phyloP scores from a whole-genome alignment of 768 basidiomycete species.

The Phlebiopsis gigantea region DNA sequence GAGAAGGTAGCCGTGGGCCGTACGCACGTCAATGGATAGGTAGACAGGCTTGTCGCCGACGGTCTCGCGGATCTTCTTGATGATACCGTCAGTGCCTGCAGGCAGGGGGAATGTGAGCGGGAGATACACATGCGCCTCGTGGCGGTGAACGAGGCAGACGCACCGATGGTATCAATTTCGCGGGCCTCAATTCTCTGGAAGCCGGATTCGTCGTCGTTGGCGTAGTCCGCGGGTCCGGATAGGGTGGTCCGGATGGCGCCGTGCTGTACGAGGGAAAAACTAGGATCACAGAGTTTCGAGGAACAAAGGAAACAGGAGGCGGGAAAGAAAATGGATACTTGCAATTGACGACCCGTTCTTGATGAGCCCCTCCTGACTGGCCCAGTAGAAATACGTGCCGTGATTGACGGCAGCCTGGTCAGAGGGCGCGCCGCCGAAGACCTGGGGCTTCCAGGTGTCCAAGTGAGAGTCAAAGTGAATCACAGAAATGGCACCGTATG shows the following conservation, averaged over 20 bases:
- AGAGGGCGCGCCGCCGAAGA: slow-evolving; percentile 71
- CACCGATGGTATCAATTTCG: slow-evolving; percentile 79
- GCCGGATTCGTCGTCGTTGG: slow-evolving; percentile 71
- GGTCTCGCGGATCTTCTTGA: slow-evolving; percentile 72
- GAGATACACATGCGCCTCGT: background rate
- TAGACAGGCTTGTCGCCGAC: slow-evolving; percentile 74
- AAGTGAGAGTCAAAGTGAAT: slow-evolving; percentile 89
- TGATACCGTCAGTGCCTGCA: slow-evolving; percentile 67
- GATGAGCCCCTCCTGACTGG: slow-evolving; percentile 76
- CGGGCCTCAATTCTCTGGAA: slow-evolving; percentile 81
- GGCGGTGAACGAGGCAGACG: slow-evolving; percentile 12
- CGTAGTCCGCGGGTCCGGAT: slow-evolving; percentile 71
- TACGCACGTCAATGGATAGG: slow-evolving; percentile 67
- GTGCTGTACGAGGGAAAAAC: slow-evolving; percentile 59
- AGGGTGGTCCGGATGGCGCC: slow-evolving; percentile 85
- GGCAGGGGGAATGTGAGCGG: background rate
- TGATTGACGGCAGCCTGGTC: slow-evolving; percentile 76
- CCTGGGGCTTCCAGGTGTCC: slow-evolving; percentile 72
- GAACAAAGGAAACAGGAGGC: slow-evolving; percentile 16
- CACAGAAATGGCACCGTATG: slow-evolving; percentile 75
- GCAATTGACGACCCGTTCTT: slow-evolving; percentile 76
- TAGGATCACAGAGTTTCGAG: slow-evolving; percentile 63
- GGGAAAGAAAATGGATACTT: slow-evolving; percentile 45
- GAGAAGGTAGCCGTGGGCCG: background rate
- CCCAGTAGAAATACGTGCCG: slow-evolving; percentile 90